phyloP scores from a whole-genome alignment of 2,329 filamentous ascomycete genomes.

The Ceratocystis variospora region DNA sequence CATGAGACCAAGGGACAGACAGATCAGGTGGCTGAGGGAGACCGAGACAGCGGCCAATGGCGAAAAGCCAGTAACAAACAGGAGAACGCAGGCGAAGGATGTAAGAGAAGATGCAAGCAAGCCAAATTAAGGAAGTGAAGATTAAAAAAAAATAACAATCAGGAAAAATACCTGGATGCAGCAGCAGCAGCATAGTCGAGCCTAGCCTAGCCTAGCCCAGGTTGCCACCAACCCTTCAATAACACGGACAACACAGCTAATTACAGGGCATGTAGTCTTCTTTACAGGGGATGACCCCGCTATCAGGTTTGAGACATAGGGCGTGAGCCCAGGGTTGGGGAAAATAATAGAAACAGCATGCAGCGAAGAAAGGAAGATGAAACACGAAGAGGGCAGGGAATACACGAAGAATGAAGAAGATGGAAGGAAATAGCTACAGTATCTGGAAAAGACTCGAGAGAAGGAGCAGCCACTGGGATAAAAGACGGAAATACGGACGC shows the following conservation, averaged over 20 bases:
- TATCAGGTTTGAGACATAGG: slow-evolving; percentile 1
- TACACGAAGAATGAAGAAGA: background rate
- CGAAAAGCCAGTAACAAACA: background rate
- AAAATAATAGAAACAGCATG: background rate
- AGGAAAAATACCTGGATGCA: no score
- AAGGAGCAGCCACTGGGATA: no score
- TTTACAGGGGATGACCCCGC: background rate
- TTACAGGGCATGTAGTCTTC: background rate
- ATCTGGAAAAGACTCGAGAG: no score
- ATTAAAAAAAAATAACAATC: no score
- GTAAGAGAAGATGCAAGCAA: no score
- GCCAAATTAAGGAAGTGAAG: no score
- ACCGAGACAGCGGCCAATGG: background rate
- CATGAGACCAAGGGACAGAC: background rate
- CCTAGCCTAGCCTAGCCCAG: background rate
- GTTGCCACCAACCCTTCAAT: background rate
- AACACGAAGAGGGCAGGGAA: background rate
- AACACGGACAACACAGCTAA: background rate
- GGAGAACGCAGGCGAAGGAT: no score
- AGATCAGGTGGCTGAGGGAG: background rate
- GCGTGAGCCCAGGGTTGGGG: background rate
- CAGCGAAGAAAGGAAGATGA: slow-evolving; percentile 9
- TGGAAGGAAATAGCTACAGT: background rate
- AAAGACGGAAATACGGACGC: no score
- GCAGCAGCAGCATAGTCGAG: background rate